Evolutionary conservation across 495 filamentous ascomycete species (phyloP), one percentile per base, ranked within the genome.

Genomic region (Daldinia decipiens): DNA sequence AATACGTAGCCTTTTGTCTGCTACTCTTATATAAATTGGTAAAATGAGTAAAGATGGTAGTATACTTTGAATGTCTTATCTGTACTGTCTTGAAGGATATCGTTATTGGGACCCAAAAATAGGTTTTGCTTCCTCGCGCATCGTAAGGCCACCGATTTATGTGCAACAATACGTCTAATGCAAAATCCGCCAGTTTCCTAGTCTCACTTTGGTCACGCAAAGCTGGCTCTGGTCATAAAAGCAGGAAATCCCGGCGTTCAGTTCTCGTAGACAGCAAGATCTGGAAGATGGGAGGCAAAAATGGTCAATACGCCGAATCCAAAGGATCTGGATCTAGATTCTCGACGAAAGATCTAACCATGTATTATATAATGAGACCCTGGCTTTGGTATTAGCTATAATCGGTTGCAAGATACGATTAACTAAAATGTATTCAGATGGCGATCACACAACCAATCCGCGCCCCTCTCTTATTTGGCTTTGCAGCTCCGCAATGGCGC

Each of bases 401-500:
- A 47, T 21, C 21, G 7, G 43, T 47, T 47, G n/a, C 32, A 17
- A 21, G 31, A 13, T 57, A 13, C 19, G 31, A 39, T 24, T 38
- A 39, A 7, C 31, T 39, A 4, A 3, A 26, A 26, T 34, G 24
- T 26, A 9, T 39, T 15, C 21, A 13, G 29, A 0, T 3, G 3
- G 19, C 21, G 1, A 54, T 55, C 60, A 63, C 60, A 50, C 50
- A 54, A 63, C 40, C 59, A 21, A 21, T 17, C 11, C 11, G 3
- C 31, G 8, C 15, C 55, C 34, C n/a, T 52, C 8, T 36, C 39
- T 21, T 21, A 40, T 40, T 31, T 15, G 12, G n/a, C 26, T 13
- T n/a, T 9, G 9, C 31, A 56, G 27, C 29, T 15, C 63, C 19
- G 32, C 43, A 21, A 67, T 67, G 27, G 56, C 45, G 64, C 64